phyloP scores from a whole-genome alignment of 2,329 filamentous ascomycete species.

The Cordyceps cateniannulata region DNA sequence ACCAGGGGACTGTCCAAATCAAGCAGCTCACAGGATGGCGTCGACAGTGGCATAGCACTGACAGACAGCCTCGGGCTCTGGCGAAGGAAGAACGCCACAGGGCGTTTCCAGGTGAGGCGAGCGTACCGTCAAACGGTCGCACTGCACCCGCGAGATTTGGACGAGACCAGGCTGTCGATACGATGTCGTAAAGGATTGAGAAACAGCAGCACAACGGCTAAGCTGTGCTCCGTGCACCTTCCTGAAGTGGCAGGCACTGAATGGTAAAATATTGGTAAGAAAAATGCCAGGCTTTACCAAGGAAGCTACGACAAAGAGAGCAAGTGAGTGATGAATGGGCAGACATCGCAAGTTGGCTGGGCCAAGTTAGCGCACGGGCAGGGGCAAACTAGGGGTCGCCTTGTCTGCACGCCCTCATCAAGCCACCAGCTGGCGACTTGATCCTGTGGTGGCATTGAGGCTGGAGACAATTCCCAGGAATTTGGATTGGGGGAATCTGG shows the following conservation, averaged over 20 bases:
- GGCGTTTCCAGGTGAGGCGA: conserved; percentile 11
- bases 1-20: not conserved
- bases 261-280: not conserved
- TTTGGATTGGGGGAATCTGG: conserved; percentile 5
- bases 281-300: not conserved
- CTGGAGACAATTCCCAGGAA: conserved; percentile 13
- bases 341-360: not conserved
- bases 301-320: conserved; percentile 2
- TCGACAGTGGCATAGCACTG: not conserved
- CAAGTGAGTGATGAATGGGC: not conserved
- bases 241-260: not conserved
- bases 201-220: not conserved
- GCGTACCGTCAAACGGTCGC: not conserved
- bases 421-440: conserved; percentile 11
- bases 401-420: conserved; percentile 14
- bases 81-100: not conserved
- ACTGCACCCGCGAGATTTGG: not conserved
- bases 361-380: not conserved
- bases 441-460: conserved; percentile 13
- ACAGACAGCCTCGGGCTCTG: not conserved
- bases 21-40: conserved; percentile 6
- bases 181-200: not conserved
- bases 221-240: not conserved
- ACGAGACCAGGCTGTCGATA: not conserved
- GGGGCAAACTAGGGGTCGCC: not conserved